Conservation (phyloP, 2,329 filamentous ascomycete species). For the Xylariaceae sp. region DNA sequence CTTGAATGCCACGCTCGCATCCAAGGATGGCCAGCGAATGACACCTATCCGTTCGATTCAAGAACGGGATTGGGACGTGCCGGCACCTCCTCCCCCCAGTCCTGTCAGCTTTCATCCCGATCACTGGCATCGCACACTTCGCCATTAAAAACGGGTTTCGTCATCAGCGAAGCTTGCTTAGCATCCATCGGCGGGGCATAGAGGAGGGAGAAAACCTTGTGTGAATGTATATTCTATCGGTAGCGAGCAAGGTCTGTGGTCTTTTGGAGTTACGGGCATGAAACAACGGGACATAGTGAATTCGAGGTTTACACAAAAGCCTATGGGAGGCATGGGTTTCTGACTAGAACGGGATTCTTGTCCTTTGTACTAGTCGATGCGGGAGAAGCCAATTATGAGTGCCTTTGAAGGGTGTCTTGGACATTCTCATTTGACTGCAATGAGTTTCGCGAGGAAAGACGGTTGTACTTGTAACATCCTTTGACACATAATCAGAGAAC, state of each 20-base stretch:
- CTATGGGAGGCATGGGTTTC: no score
- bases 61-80: constrained; percentile 58
- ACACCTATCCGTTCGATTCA: constrained; percentile 48
- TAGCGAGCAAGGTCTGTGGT: constrained; percentile 15
- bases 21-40: constrained; percentile 36
- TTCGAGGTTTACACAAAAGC: constrained; percentile 27
- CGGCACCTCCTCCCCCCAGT: constrained; percentile 61
- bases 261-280: constrained; percentile 23
- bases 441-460: no score
- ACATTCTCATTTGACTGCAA: no score
- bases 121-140: constrained; percentile 43
- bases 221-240: constrained; percentile 21
- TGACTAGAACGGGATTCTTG: no score
- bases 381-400: no score
- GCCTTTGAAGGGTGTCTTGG: no score
- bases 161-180: no score
- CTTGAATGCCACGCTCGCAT: constrained; percentile 46
- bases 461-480: no score
- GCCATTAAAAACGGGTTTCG: constrained; percentile 20
- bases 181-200: no score
- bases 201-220: constrained; percentile 7
- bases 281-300: constrained; percentile 19
- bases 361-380: no score
- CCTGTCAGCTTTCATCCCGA: constrained; percentile 58
- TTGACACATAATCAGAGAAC: no score